Percentiles rank a stretch among this genome's conserved stretches.
Evolutionary conservation across 352 stramenopile species (phyloP).

Genomic region (Phytophthora vignae): DNA sequence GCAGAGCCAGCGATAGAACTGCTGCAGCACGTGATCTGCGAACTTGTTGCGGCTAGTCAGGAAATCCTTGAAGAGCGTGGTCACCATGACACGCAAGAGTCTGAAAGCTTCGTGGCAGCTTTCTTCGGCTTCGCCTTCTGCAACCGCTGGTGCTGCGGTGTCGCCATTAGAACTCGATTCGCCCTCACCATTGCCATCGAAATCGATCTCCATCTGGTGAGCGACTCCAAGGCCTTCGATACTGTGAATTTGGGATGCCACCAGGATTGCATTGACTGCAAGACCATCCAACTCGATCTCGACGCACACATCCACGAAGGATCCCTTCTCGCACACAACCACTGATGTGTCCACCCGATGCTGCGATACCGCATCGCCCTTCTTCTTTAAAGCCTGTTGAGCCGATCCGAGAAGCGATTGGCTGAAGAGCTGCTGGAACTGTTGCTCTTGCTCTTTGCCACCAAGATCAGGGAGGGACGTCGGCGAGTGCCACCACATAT

Average conservation of each 20-base stretch:
- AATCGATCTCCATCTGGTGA: constrained; percentile 76
- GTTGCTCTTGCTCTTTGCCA: constrained; percentile 85
- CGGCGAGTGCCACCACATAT: constrained; percentile 96
- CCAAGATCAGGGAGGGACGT: constrained; percentile 92
- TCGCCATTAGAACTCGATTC: constrained; percentile 17
- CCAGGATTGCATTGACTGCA: constrained; percentile 80
- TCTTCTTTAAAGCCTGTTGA: constrained; percentile 19
- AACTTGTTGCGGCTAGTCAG: constrained; percentile 90
- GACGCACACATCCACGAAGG: constrained; percentile 88
- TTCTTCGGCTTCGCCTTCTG: constrained; percentile 82
- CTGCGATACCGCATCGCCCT: constrained; percentile 31
- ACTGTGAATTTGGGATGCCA: constrained; percentile 73
- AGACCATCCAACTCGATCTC: constrained; percentile 80
- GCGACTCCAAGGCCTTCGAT: constrained; percentile 71
- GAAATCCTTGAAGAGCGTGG: constrained; percentile 95
- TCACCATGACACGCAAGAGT: constrained; percentile 93
- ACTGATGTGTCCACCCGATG: constrained; percentile 56
- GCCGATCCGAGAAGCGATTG: constrained; percentile 48
- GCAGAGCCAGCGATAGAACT: constrained; percentile 96
- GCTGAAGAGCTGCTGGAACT: constrained; percentile 79
- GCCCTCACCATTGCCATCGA: constrained; percentile 46
- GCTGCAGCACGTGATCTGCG: constrained; percentile 96
- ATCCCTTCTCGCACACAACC: constrained; percentile 92
- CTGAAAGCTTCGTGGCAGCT: constrained; percentile 93
- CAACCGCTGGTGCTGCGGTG: constrained; percentile 23